Evolutionary conservation across 1,139 yeast genomes (phyloP).

Genomic region (Debaryomyces udenii): DNA sequence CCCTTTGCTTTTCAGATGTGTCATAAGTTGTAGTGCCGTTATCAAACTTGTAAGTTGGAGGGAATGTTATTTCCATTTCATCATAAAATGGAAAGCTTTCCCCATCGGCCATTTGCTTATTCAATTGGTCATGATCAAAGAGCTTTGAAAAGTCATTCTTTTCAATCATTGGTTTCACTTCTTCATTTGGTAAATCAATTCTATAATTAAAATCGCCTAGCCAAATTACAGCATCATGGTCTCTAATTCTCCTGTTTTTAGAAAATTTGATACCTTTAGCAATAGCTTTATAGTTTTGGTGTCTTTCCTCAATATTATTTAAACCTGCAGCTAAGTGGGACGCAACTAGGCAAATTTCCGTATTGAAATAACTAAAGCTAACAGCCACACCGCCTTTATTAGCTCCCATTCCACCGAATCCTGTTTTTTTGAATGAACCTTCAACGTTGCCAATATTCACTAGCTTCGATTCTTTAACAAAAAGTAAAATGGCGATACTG

Average conservation of each 20-base stretch:
- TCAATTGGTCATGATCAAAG: slow-evolving; percentile 75
- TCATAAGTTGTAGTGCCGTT: slow-evolving; percentile 78
- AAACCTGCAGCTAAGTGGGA: slow-evolving; percentile 94
- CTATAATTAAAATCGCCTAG: slow-evolving; percentile 93
- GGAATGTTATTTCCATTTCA: slow-evolving; percentile 75
- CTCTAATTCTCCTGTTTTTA: slow-evolving; percentile 53
- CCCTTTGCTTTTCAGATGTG: slow-evolving; percentile 85
- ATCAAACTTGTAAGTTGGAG: slow-evolving; percentile 93
- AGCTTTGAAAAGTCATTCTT: slow-evolving; percentile 55
- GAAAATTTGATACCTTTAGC: slow-evolving; percentile 58
- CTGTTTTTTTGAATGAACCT: slow-evolving; percentile 86
- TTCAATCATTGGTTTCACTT: slow-evolving; percentile 59
- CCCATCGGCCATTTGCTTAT: slow-evolving; percentile 68
- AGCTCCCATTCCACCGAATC: slow-evolving; percentile 92
- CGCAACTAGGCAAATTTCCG: slow-evolving; percentile 77
- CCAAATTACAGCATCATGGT: slow-evolving; percentile 90
- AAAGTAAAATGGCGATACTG: slow-evolving; percentile 81
- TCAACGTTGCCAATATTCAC: slow-evolving; percentile 64
- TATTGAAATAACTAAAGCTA: slow-evolving; percentile 72
- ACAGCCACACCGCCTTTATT: slow-evolving; percentile 95
- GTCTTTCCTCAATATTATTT: slow-evolving; percentile 74
- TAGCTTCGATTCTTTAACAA: slow-evolving; percentile 56
- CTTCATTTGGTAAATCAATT: slow-evolving; percentile 67
- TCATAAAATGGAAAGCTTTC: slow-evolving; percentile 68
- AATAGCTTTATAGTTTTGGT: slow-evolving; percentile 76